Conservation (phyloP, 768 basidiomycete species). For the Boletus coccyginus region DNA sequence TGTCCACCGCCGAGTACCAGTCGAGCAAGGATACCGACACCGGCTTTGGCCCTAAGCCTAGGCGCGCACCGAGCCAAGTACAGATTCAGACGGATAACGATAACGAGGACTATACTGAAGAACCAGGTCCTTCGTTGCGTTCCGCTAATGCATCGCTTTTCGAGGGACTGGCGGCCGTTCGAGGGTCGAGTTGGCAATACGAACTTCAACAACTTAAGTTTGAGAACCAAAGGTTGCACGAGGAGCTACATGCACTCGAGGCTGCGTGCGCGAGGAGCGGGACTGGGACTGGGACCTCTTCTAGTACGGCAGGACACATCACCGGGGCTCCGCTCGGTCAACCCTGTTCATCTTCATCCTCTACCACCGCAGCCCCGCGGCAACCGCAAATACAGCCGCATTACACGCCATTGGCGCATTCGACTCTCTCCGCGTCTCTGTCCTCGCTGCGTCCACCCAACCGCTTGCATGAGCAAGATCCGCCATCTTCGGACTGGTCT, state of each 20-base stretch:
- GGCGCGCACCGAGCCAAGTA: background rate
- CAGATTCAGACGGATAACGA: background rate
- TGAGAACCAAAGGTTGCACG: slow-evolving; percentile 60
- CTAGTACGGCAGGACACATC: background rate
- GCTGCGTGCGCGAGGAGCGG: slow-evolving; percentile 4
- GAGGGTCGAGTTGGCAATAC: slow-evolving; percentile 89
- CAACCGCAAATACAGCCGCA: slow-evolving; percentile 3
- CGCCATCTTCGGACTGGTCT: slow-evolving; percentile 25
- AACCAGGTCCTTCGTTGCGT: slow-evolving; percentile 9
- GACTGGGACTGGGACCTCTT: background rate
- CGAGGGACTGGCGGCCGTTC: slow-evolving; percentile 62
- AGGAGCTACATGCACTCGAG: slow-evolving; percentile 51
- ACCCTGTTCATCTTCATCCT: background rate
- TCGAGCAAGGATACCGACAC: background rate
- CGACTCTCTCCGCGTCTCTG: slow-evolving; percentile 1
- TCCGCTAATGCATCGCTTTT: slow-evolving; percentile 49
- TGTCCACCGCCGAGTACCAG: slow-evolving; percentile 6
- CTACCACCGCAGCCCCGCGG: background rate
- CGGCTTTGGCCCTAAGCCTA: background rate
- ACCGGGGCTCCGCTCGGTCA: background rate
- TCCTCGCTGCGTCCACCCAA: slow-evolving; percentile 1
- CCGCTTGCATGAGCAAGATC: slow-evolving; percentile 18
- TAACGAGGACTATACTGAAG: background rate
- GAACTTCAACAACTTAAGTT: slow-evolving; percentile 83
- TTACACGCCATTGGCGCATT: slow-evolving; percentile 4